A percentile compares a stretch with the other conserved stretches of the same genome.
These are phyloP conservation scores for Thraustotheca clavata DNA, from an alignment of 352 stramenopile genomes.

Conservation along the genomic window DNA sequence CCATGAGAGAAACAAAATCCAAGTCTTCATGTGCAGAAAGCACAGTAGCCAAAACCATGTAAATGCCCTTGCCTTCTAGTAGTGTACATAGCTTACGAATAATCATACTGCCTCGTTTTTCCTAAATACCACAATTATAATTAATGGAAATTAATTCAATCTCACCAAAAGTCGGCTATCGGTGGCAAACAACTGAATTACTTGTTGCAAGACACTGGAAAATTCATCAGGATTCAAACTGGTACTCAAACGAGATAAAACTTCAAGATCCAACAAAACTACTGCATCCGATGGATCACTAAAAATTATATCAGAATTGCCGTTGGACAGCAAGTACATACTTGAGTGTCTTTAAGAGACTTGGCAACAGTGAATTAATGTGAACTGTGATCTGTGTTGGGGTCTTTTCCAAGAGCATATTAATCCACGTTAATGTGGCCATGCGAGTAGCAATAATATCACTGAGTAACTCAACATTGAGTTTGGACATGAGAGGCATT, in stretches of 20 bases:
- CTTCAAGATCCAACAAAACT: constrained; percentile 94
- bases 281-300: constrained; percentile 93
- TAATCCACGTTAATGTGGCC: constrained; percentile 93
- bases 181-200: constrained; percentile 92
- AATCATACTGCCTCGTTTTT: constrained; percentile 96
- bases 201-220: constrained; percentile 90
- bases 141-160: neutral
- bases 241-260: constrained; percentile 90
- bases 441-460: constrained; percentile 96
- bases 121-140: constrained; percentile 50
- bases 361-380: constrained; percentile 89
- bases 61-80: constrained; percentile 96
- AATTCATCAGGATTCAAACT: constrained; percentile 86
- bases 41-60: constrained; percentile 95
- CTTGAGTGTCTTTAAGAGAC: constrained; percentile 93
- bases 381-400: constrained; percentile 89
- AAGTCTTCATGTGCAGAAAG: constrained; percentile 75
- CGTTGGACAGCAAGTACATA: neutral
- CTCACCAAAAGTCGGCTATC: constrained; percentile 50
- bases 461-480: constrained; percentile 91
- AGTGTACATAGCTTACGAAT: constrained; percentile 97
- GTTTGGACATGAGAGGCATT: constrained; percentile 89
- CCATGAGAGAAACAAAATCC: constrained; percentile 98
- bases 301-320: neutral
- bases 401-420: constrained; percentile 98